These are phyloP conservation scores for Hypoxylon sp. DNA, from an alignment of 2,329 filamentous ascomycete genomes.

Conservation along the genomic window DNA sequence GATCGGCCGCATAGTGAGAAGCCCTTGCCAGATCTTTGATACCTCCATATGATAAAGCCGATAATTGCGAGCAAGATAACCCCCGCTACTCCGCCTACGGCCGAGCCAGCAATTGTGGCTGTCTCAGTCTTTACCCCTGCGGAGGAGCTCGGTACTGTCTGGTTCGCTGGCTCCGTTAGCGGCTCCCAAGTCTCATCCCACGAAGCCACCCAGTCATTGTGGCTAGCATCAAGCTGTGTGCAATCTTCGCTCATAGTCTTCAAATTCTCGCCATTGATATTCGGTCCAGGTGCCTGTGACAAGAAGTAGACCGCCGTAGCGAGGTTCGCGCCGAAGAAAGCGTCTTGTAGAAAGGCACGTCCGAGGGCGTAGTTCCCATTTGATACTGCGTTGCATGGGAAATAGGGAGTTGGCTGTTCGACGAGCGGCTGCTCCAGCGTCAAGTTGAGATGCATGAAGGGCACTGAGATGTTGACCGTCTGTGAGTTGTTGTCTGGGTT, in stretches of 20 bases:
- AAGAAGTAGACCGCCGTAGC: constrained; percentile 24
- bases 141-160: neutral
- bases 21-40: constrained; percentile 25
- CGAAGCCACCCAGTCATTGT: constrained; percentile 40
- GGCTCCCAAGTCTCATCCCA: constrained; percentile 36
- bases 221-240: constrained; percentile 21
- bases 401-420: constrained; percentile 55
- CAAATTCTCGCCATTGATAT: constrained; percentile 22
- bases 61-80: constrained; percentile 10
- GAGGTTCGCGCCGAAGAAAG: constrained; percentile 33
- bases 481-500: constrained; percentile 43
- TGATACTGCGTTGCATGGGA: constrained; percentile 55
- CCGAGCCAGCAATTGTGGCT: constrained; percentile 23
- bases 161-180: constrained; percentile 7
- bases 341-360: constrained; percentile 58
- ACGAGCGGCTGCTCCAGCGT: constrained; percentile 56
- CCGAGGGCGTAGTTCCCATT: constrained; percentile 54
- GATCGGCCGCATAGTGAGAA: constrained; percentile 21
- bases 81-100: constrained; percentile 28
- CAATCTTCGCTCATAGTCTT: constrained; percentile 22
- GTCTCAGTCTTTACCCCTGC: neutral
- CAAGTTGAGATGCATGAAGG: constrained; percentile 55
- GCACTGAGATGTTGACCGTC: constrained; percentile 59
- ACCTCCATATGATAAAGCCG: constrained; percentile 11
- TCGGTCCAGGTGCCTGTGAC: constrained; percentile 27